Conservation (phyloP, 1,284 basidiomycete genomes). For the Schizopora paradoxa region DNA sequence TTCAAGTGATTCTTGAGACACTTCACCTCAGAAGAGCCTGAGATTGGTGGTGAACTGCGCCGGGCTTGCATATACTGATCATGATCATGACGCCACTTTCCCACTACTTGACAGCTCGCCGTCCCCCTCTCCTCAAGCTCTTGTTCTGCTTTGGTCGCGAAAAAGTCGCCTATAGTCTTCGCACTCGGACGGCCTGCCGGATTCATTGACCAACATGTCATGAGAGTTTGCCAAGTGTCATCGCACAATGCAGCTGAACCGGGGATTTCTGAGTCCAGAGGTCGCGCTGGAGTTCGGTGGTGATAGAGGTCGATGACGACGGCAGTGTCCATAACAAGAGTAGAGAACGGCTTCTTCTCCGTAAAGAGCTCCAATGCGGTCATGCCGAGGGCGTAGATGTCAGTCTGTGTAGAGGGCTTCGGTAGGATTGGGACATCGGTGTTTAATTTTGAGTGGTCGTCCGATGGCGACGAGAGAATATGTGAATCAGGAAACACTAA, state of each 20-base stretch:
- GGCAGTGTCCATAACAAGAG: not conserved
- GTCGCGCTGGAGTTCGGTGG: not conserved
- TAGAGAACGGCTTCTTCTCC: not conserved
- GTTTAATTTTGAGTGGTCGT: too few species aligned
- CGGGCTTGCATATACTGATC: too few species aligned
- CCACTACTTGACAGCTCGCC: too few species aligned
- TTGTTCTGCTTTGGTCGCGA: too few species aligned
- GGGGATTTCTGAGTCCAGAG: not conserved
- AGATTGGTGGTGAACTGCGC: too few species aligned
- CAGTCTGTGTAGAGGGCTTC: not conserved
- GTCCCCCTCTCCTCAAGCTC: too few species aligned
- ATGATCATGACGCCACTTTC: too few species aligned
- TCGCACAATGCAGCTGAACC: not conserved
- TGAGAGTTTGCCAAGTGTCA: not conserved
- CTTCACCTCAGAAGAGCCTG: too few species aligned
- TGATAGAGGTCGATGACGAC: conserved; percentile 1
- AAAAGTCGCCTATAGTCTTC: too few species aligned
- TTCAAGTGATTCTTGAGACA: too few species aligned
- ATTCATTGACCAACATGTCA: not conserved
- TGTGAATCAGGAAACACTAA: conserved; percentile 5
- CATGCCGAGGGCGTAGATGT: conserved; percentile 15
- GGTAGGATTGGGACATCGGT: too few species aligned
- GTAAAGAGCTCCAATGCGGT: conserved; percentile 9
- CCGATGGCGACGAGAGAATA: not conserved
- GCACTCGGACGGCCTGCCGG: not conserved